These are phyloP conservation scores for Lagenidium giganteum DNA, from an alignment of 352 stramenopile species.

Conservation along the genomic window DNA sequence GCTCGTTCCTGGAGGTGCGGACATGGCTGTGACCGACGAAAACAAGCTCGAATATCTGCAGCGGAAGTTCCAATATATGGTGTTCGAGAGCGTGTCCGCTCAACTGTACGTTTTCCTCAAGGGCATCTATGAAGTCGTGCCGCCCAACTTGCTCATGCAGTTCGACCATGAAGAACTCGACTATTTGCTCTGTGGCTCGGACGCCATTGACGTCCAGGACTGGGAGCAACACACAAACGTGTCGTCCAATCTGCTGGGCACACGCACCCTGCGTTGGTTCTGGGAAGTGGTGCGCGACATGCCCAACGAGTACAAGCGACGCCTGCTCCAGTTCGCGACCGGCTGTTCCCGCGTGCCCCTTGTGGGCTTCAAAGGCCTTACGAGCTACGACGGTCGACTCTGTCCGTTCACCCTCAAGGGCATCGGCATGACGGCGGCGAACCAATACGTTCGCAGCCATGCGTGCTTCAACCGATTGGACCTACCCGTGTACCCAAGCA, in stretches of 20 bases:
- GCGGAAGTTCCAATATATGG: constrained; percentile 53
- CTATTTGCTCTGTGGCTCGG: constrained; percentile 93
- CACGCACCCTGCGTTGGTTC: constrained; percentile 81
- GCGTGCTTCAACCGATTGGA: constrained; percentile 87
- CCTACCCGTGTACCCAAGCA: constrained; percentile 88
- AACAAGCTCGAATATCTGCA: constrained; percentile 96
- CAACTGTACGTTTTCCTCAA: constrained; percentile 75
- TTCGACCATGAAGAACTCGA: constrained; percentile 98
- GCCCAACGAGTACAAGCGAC: constrained; percentile 69
- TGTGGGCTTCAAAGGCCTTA: constrained; percentile 68
- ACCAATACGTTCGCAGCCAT: constrained; percentile 38
- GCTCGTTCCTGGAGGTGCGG: constrained; percentile 11
- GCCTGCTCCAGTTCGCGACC: constrained; percentile 79
- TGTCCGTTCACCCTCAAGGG: constrained; percentile 74
- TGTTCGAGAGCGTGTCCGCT: constrained; percentile 52
- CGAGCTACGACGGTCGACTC: constrained; percentile 72
- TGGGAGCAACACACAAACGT: constrained; percentile 87
- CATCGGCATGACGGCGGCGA: no score
- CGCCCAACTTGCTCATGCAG: constrained; percentile 90
- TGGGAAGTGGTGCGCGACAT: constrained; percentile 94
- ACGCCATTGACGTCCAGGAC: constrained; percentile 94
- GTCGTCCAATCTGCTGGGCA: constrained; percentile 37
- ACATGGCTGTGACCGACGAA: constrained; percentile 88
- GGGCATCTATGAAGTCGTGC: constrained; percentile 97
- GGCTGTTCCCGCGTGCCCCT: constrained; percentile 73